Conservation (phyloP, 768 basidiomycete genomes). For the Panaeolus papilionaceus region DNA sequence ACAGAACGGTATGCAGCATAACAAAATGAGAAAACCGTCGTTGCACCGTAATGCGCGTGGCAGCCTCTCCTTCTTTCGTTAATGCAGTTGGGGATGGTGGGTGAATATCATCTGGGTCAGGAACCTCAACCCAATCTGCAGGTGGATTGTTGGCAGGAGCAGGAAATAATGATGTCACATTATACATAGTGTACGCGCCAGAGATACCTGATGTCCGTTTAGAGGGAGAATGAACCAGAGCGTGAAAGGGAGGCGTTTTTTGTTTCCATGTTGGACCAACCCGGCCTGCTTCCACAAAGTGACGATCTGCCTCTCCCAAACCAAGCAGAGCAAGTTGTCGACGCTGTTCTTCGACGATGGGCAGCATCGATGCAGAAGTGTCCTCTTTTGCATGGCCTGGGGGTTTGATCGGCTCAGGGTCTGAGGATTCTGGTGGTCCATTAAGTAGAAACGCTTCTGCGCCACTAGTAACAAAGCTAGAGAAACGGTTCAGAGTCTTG, state of each 20-base stretch:
- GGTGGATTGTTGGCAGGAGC: constrained; percentile 20
- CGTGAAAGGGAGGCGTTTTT: constrained; percentile 73
- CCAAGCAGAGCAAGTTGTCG: constrained; percentile 46
- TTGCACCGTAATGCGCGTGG: constrained; percentile 72
- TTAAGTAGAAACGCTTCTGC: constrained; percentile 86
- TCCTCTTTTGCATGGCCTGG: constrained; percentile 36
- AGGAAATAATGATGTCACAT: constrained; percentile 76
- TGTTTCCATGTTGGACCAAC: constrained; percentile 76
- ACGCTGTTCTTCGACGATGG: constrained; percentile 49
- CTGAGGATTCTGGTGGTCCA: constrained; percentile 47
- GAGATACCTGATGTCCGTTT: constrained; percentile 71
- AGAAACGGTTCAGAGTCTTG: constrained; percentile 84
- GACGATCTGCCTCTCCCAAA: constrained; percentile 65
- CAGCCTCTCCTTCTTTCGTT: constrained; percentile 33
- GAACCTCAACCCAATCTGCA: constrained; percentile 33
- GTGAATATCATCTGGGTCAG: constrained; percentile 32
- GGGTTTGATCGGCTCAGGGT: constrained; percentile 10
- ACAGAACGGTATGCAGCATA: constrained; percentile 73
- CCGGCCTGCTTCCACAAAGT: constrained; percentile 74
- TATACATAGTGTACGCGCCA: constrained; percentile 78
- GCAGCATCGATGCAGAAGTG: constrained; percentile 36
- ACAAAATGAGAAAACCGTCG: constrained; percentile 89
- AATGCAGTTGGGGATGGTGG: constrained; percentile 28
- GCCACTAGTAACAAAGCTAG: constrained; percentile 84
- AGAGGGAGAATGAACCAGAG: constrained; percentile 83